Evolutionary conservation across 139 green algal species (phyloP), one percentile per base, ranked within the genome.

Genomic region (Micromonas commoda): DNA sequence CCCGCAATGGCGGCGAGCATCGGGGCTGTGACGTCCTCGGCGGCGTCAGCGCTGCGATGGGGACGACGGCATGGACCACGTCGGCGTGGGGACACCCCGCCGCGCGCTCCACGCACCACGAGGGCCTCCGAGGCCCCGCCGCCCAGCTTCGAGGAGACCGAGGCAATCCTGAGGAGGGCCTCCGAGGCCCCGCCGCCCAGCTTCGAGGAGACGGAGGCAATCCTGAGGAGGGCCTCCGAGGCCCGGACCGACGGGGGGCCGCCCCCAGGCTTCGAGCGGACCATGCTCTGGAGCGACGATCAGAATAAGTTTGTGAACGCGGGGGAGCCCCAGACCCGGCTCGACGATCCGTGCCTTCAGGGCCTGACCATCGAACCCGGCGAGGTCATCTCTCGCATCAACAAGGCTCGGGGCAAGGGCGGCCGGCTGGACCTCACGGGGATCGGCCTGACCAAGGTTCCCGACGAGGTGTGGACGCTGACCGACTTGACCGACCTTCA

Each of bases 341-440:
- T 16, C 45, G 45, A 57, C 45, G 45, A n/a, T n/a, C n/a, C 45
- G 45, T 57, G 45, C 45, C 45, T 57, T 16, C 45, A 57, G 16
- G 45, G 45, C 9, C 45, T 57, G 45, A 57, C 45, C 9, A 57
- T 57, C 45, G 16, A 9, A 9, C 45, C 45, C 9, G 16, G 45
- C 9, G 45, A 63, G 68, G 68, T 39, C 23, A 61, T 61, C 26
- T 23, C 33, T 3, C 37, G 35, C 21, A 75, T 75, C 37, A 39
- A 75, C 19, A 61, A 60, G 38, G 37, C 68, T 1, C 28, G 32
- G 6, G 26, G 19, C 45, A 57, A 57, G 37, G 53, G 34, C 3
- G 23, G 33, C 5, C 34, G 68, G 3, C 29, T 75, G 19, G 68
- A 75, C 68, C 38, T 75, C 23, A 61, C 37, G 1, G 68, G 68